These are phyloP conservation scores for Nymphaea thermarum DNA, from an alignment of 164 flowering plant genomes.

Conservation along the genomic window DNA sequence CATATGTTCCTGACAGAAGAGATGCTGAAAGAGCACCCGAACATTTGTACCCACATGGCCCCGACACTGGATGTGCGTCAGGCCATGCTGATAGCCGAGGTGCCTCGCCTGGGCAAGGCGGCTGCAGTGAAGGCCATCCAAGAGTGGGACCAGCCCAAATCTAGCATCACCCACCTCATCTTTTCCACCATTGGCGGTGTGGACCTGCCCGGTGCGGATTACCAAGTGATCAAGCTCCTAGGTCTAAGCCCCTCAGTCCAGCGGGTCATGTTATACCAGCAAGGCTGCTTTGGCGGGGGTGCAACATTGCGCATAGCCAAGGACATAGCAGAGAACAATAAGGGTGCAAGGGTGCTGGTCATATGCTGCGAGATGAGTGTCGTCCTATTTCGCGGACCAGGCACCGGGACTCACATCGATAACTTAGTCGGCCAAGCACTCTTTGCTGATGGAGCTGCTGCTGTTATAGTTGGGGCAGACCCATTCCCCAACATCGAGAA, in stretches of 20 bases:
- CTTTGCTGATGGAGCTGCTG: background rate
- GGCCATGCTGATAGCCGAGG: constrained; percentile 2
- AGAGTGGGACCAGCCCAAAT: constrained; percentile 2
- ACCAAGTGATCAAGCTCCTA: background rate
- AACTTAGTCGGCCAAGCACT: background rate
- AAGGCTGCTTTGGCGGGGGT: constrained; percentile 1
- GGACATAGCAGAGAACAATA: constrained; percentile 1
- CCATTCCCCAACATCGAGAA: background rate
- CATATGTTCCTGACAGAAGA: constrained; percentile 4
- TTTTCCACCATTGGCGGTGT: constrained; percentile 1
- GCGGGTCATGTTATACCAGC: constrained; percentile 5
- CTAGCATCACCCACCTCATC: constrained; percentile 5
- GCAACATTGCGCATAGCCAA: background rate
- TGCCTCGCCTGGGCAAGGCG: constrained; percentile 4
- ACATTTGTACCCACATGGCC: background rate
- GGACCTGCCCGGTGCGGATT: constrained; percentile 6
- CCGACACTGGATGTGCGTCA: constrained; percentile 4
- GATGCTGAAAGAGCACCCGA: background rate
- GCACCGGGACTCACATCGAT: background rate
- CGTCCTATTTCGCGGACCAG: background rate
- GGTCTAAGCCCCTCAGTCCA: constrained; percentile 1
- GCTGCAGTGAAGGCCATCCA: constrained; percentile 2
- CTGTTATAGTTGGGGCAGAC: constrained; percentile 1
- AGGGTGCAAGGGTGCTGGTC: background rate
- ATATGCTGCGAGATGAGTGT: background rate